Conservation (phyloP, 2,329 filamentous ascomycete genomes). For the Beauveria brongniartii region DNA sequence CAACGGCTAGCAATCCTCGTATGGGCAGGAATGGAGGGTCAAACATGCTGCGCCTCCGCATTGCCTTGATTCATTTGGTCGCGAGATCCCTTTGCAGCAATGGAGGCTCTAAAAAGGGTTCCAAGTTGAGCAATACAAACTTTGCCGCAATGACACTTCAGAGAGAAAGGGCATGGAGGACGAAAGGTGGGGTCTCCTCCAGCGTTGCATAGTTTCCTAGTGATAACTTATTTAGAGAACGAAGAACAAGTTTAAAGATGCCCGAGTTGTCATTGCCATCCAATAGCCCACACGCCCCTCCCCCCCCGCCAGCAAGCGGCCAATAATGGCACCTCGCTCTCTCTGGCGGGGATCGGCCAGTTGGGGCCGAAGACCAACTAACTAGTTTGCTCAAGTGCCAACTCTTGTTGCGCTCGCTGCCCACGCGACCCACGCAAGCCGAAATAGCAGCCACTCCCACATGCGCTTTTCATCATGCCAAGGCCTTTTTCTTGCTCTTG, state of each 20-base stretch:
- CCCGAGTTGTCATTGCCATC: neutral
- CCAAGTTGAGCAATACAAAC: neutral
- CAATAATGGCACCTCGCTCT: neutral
- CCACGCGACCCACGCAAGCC: neutral
- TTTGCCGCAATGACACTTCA: neutral
- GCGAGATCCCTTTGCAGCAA: neutral
- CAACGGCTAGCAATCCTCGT: neutral
- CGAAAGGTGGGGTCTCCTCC: neutral
- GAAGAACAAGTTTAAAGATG: neutral
- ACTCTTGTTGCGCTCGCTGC: neutral
- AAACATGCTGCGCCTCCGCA: conserved; percentile 4
- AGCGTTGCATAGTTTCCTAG: neutral
- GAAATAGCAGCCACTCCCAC: neutral
- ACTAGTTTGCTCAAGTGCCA: neutral
- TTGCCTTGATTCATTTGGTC: neutral
- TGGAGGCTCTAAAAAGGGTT: neutral
- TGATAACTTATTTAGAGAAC: neutral
- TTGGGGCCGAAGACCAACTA: neutral
- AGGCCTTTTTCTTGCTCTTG: neutral
- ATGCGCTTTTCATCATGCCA: conserved; percentile 8
- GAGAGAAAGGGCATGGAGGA: neutral
- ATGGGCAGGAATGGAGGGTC: neutral
- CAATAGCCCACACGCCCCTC: too few species aligned
- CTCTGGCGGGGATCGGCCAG: neutral
- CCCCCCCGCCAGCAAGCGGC: neutral